Percentiles rank a stretch among this genome's conserved stretches.
Conservation (phyloP, 345 rosid species). For the Rhodamnia rubescens region DNA sequence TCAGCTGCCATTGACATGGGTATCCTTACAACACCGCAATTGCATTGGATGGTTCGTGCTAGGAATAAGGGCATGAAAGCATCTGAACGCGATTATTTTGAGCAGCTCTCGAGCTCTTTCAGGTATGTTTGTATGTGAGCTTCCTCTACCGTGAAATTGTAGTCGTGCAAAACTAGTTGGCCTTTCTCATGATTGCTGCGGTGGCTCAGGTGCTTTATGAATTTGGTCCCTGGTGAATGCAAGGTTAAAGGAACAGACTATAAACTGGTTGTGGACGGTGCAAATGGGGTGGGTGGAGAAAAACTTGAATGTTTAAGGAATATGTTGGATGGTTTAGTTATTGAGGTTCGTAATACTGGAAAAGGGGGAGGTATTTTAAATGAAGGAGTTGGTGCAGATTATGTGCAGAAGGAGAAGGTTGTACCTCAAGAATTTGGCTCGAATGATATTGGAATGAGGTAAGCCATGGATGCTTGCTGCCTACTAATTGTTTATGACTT, state of each 20-base stretch:
- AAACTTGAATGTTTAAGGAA: slow-evolving; percentile 49
- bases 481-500: background rate
- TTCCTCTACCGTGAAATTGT: background rate
- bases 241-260: slow-evolving; percentile 10
- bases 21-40: slow-evolving; percentile 80
- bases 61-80: slow-evolving; percentile 61
- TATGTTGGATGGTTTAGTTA: slow-evolving; percentile 31
- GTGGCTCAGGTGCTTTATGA: slow-evolving; percentile 46
- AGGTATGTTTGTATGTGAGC: slow-evolving; percentile 20
- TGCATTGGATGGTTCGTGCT: slow-evolving; percentile 94
- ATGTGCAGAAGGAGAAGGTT: slow-evolving; percentile 92
- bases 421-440: slow-evolving; percentile 56
- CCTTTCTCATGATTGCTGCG: background rate
- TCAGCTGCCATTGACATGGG: slow-evolving; percentile 58
- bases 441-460: slow-evolving; percentile 52
- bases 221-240: slow-evolving; percentile 38
- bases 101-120: slow-evolving; percentile 61
- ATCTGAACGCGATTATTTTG: slow-evolving; percentile 65
- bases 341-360: slow-evolving; percentile 74
- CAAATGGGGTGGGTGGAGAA: slow-evolving; percentile 89
- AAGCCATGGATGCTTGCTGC: slow-evolving; percentile 6
- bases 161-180: background rate
- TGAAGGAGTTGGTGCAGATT: slow-evolving; percentile 94
- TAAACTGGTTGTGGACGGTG: slow-evolving; percentile 70
- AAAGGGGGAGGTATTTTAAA: slow-evolving; percentile 68